Conservation (phyloP, 768 basidiomycete species). For the Suillus bovinus region DNA sequence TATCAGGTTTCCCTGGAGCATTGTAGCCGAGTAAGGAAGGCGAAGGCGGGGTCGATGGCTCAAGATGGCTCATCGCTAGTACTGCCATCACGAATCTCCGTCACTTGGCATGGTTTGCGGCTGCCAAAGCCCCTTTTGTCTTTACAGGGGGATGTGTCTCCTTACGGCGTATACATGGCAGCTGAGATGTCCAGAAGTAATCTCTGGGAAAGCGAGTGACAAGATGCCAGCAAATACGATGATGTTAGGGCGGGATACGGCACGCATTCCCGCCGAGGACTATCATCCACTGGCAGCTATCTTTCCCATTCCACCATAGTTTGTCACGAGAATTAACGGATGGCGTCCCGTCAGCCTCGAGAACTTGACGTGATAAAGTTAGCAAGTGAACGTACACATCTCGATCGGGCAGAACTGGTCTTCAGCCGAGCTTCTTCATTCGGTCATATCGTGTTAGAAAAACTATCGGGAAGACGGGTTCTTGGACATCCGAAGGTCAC, state of each 20-base stretch:
- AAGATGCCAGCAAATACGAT: conserved; percentile 1
- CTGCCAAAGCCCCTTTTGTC: neutral
- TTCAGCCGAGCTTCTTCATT: conserved; percentile 6
- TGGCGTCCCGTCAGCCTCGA: conserved; percentile 4
- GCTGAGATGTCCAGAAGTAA: conserved; percentile 5
- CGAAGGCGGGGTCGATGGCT: conserved; percentile 3
- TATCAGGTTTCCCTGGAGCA: neutral
- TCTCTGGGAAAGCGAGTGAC: conserved; percentile 4
- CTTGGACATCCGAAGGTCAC: neutral
- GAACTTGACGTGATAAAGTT: conserved; percentile 1
- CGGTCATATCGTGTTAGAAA: neutral
- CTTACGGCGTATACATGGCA: neutral
- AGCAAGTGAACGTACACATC: neutral
- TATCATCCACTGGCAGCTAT: neutral
- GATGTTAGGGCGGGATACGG: conserved; percentile 6
- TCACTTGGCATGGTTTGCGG: conserved; percentile 2
- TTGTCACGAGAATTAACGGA: neutral
- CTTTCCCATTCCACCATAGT: conserved; percentile 2
- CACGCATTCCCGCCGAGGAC: conserved; percentile 1
- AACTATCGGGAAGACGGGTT: neutral
- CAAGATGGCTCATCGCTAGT: neutral
- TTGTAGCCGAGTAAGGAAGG: neutral
- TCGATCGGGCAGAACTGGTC: neutral
- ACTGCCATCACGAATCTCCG: neutral
- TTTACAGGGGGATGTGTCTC: neutral